phyloP scores from a whole-genome alignment of 179 eudicot genomes.

The Beta lomatogona region DNA sequence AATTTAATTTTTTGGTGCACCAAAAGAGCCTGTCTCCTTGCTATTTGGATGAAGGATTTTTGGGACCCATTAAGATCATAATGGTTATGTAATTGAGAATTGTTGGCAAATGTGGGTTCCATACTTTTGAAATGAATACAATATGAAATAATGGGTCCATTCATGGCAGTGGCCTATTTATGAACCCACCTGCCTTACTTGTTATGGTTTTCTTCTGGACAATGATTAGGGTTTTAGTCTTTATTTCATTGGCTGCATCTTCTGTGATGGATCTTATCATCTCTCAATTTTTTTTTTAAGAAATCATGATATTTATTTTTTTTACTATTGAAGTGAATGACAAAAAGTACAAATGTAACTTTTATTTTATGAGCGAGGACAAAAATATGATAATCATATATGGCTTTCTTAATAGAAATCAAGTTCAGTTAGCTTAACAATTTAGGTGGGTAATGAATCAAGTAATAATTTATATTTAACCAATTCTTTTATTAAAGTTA shows the following conservation, averaged over 20 bases:
- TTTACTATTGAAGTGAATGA: not conserved
- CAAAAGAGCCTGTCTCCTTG: conserved; percentile 23
- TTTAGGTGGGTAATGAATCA: too few relatives aligned
- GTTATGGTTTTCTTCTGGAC: conserved; percentile 21
- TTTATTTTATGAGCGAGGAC: not conserved
- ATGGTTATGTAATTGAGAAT: conserved; percentile 33
- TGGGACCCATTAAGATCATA: conserved; percentile 31
- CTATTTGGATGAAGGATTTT: conserved; percentile 29
- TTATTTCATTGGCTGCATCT: conserved; percentile 22
- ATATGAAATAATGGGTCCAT: conserved; percentile 19
- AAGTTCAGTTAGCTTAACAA: too few relatives aligned
- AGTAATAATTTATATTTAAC: too few relatives aligned
- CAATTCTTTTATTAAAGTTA: too few relatives aligned
- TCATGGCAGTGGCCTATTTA: conserved; percentile 27
- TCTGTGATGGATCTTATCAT: conserved; percentile 19
- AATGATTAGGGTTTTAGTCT: conserved; percentile 26
- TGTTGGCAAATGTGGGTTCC: conserved; percentile 29
- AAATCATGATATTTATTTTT: not conserved
- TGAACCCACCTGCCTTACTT: conserved; percentile 30
- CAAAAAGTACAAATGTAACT: not conserved
- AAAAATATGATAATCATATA: not conserved
- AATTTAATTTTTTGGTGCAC: conserved; percentile 8
- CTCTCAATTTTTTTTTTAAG: not conserved
- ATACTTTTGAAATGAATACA: conserved; percentile 27
- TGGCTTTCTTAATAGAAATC: too few relatives aligned